Percentiles rank a stretch among this genome's conserved stretches.
Conservation (phyloP, 306 rosid genomes). For the Canavalia gladiata region DNA sequence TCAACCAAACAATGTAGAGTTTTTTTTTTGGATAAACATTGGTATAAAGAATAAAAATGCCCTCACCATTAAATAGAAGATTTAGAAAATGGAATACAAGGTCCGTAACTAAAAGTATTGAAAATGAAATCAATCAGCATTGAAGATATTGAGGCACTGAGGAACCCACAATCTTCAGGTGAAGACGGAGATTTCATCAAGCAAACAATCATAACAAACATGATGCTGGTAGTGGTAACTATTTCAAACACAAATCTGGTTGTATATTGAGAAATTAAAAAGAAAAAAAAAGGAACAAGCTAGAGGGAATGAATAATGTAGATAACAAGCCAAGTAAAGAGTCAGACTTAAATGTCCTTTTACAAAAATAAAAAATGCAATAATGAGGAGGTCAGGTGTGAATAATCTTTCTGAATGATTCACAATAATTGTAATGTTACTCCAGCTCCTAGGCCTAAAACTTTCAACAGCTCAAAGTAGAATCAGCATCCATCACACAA, state of each 20-base stretch:
- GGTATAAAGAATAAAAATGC: constrained; percentile 22
- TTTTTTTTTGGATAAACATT: constrained; percentile 14
- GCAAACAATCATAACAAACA: constrained; percentile 35
- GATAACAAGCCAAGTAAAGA: constrained; percentile 43
- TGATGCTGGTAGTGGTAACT: constrained; percentile 16
- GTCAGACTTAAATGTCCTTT: constrained; percentile 14
- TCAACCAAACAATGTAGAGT: constrained; percentile 5
- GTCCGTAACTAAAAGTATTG: background rate
- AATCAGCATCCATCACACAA: constrained; percentile 42
- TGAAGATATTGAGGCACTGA: constrained; percentile 6
- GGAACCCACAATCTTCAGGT: constrained; percentile 25
- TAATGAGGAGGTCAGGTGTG: constrained; percentile 1
- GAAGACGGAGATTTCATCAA: constrained; percentile 24
- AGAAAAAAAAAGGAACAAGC: background rate
- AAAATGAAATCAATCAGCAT: constrained; percentile 35
- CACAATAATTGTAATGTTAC: constrained; percentile 37
- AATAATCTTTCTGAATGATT: constrained; percentile 24
- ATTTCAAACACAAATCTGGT: constrained; percentile 36
- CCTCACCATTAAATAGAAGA: background rate
- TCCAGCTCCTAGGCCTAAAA: constrained; percentile 42
- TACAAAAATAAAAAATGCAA: constrained; percentile 33
- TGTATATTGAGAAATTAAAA: constrained; percentile 16
- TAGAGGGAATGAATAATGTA: constrained; percentile 5
- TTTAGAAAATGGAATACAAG: constrained; percentile 34
- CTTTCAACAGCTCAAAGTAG: constrained; percentile 39